Conservation (phyloP, 148 eudicot genomes). For the Rhododendron henanense region DNA sequence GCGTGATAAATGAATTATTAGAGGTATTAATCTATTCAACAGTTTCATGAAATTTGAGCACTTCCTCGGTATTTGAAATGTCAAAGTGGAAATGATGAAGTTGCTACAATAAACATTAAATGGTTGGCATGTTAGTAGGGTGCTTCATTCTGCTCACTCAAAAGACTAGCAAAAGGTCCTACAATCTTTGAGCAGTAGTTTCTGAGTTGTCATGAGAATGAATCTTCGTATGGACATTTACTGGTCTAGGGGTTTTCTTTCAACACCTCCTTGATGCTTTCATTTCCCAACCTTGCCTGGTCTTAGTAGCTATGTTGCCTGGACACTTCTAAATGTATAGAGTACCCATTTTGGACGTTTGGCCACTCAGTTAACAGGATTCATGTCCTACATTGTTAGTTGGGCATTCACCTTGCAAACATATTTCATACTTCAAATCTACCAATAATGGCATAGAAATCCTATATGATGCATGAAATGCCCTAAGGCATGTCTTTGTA, state of each 20-base stretch:
- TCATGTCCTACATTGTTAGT: neutral
- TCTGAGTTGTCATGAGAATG: neutral
- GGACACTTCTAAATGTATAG: neutral
- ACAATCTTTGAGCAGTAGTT: neutral
- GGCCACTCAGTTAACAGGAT: neutral
- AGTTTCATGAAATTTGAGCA: neutral
- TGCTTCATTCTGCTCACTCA: neutral
- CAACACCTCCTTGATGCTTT: neutral
- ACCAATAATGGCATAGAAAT: neutral
- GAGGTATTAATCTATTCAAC: slow-evolving; percentile 44
- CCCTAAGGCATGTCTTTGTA: neutral
- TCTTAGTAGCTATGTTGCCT: neutral
- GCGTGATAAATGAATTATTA: slow-evolving; percentile 80
- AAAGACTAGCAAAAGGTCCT: neutral
- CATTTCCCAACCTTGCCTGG: neutral
- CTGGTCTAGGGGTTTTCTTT: neutral
- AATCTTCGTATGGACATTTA: neutral
- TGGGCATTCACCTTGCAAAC: neutral
- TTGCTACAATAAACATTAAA: neutral
- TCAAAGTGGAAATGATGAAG: neutral
- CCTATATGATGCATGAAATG: neutral
- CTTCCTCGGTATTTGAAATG: neutral
- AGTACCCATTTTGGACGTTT: neutral
- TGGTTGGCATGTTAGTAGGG: neutral
- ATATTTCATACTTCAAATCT: neutral